Base-by-base conservation (phyloP, 169 alveolate genomes). In the Plasmodium cynomolgi region DNA sequence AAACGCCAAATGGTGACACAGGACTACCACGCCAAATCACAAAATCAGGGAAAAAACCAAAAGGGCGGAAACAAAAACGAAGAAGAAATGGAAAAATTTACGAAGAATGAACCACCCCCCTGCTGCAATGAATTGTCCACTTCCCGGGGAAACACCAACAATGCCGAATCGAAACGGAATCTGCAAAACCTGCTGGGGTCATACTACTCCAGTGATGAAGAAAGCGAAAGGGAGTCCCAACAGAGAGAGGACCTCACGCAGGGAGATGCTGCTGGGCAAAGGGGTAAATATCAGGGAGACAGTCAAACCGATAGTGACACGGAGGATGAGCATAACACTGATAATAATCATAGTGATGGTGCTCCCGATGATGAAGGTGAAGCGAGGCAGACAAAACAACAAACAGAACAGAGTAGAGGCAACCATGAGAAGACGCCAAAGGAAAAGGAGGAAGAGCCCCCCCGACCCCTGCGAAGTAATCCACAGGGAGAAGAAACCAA, bases 151-250 rank as follows among this genome's bases (percentile, higher is more conserved):
- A 79, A 88, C 20, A 20, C 41, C 1, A 68, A 62, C 54, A 41
- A 41, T 62, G 68, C 41, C 2, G 72, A 84, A 68, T 74, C 75
- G 33, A 79, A 88, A 7, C 41, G 50, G 50, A 88, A 88, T 68
- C 50, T 88, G n/a, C 44, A 56, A 23, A 56, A 62, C 31, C 29
- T 88, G 47, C 58, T 88, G 23, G 88, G 73, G 9, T 79, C 54
- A 0, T 88, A 88, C 74, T 29, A 80, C 72, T 88, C 94, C 17
- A 88, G 85, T 39, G 94, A 88, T 41, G 94, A 88, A 20, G 84
- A 88, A 26, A 47, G 29, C 8, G 94, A 88, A 41, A 74, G n/a
- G 72, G 47, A 13, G n/a, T 50, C 62, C 62, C 62, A 50, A 50
- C 23, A 15, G 37, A 11, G 20, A 54, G 44, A 23, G 77, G 15